These are phyloP conservation scores for Fusarium citri DNA, from an alignment of 2,329 filamentous ascomycete genomes.

Conservation along the genomic window DNA sequence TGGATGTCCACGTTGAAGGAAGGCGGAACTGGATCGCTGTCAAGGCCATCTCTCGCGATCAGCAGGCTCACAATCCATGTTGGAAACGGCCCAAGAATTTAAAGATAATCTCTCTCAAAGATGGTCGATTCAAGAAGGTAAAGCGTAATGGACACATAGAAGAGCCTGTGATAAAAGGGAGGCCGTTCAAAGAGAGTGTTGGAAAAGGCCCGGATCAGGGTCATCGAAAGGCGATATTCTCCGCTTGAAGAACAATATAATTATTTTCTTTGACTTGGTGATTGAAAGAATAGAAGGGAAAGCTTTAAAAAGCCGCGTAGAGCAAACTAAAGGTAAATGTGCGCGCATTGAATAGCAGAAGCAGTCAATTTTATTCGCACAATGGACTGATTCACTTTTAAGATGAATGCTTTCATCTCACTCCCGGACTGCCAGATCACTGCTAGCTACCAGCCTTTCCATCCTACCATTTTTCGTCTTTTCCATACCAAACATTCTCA, in stretches of 20 bases:
- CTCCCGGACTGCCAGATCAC: neutral
- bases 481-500: neutral
- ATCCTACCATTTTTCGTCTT: neutral
- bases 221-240: neutral
- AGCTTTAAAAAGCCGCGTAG: neutral
- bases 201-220: neutral
- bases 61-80: neutral
- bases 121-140: neutral
- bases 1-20: neutral
- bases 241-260: neutral
- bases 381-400: neutral
- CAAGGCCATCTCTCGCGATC: neutral
- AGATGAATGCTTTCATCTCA: neutral
- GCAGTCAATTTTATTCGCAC: no score
- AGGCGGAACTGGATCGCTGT: neutral
- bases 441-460: neutral
- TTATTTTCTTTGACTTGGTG: neutral
- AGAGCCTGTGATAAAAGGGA: neutral
- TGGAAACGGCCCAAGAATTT: neutral
- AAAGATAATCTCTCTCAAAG: neutral
- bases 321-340: neutral
- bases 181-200: neutral
- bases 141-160: neutral
- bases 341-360: neutral
- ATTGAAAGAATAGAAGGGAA: neutral